Evolutionary conservation across 2,329 filamentous ascomycete genomes (phyloP).

Genomic region (Aspergillus novoparasiticus): DNA sequence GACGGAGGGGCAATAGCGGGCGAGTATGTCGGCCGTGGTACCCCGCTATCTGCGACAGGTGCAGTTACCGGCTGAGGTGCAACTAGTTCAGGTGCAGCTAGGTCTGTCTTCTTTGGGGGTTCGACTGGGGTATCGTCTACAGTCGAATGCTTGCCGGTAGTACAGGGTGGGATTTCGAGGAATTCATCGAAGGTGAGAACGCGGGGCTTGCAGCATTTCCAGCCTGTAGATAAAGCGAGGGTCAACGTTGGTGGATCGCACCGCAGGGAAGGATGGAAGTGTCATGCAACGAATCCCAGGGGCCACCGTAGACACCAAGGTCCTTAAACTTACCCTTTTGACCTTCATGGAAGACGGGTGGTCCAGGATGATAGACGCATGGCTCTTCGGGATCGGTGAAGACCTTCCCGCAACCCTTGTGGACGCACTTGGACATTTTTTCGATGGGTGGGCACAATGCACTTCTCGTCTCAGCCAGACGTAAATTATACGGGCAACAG

Average conservation of each 20-base stretch:
- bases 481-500: not conserved
- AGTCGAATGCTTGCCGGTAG: conserved; percentile 86
- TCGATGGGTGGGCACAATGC: conserved; percentile 10
- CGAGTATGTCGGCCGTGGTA: conserved; percentile 24
- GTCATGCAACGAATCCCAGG: conserved; percentile 12
- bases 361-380: conserved; percentile 90
- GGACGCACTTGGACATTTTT: conserved; percentile 74
- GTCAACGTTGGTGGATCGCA: not conserved
- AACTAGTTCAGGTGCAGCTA: not conserved
- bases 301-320: conserved; percentile 27
- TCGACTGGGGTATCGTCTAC: conserved; percentile 70
- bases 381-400: conserved; percentile 81
- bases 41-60: conserved; percentile 23
- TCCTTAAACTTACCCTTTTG: conserved; percentile 78
- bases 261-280: not conserved
- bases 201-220: conserved; percentile 98
- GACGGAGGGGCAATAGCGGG: conserved; percentile 35
- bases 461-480: not conserved
- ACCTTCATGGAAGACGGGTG: conserved; percentile 94
- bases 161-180: conserved; percentile 88
- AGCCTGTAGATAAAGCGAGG: conserved; percentile 60
- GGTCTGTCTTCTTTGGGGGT: conserved; percentile 40
- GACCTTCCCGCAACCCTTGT: conserved; percentile 90
- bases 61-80: not conserved
- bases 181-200: conserved; percentile 99